phyloP scores from a whole-genome alignment of 2,329 filamentous ascomycete genomes.

The Ophiobolus disseminans region DNA sequence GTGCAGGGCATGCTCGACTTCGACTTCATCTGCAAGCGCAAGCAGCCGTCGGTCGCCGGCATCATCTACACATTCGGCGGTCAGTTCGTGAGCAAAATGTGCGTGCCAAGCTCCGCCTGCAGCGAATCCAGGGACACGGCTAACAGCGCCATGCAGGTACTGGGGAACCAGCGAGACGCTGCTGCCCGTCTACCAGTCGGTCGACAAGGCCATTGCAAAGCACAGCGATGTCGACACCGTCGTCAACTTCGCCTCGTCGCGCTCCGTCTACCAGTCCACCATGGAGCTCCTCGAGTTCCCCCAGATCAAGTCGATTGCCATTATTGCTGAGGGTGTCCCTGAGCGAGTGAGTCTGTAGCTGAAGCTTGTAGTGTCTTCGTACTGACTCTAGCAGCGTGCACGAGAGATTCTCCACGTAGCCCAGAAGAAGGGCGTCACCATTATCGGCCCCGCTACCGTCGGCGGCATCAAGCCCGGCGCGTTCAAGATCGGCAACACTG shows the following conservation, averaged over 20 bases:
- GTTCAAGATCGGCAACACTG: slow-evolving; percentile 99
- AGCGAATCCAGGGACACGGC: slow-evolving; percentile 13
- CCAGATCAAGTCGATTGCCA: slow-evolving; percentile 98
- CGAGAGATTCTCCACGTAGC: slow-evolving; percentile 97
- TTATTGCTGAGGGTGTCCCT: slow-evolving; percentile 98
- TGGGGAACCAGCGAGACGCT: slow-evolving; percentile 99
- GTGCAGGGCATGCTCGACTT: slow-evolving; percentile 82
- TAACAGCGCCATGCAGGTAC: slow-evolving; percentile 65
- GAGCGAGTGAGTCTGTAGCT: slow-evolving; percentile 76
- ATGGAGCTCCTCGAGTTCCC: slow-evolving; percentile 98
- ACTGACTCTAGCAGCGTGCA: slow-evolving; percentile 70
- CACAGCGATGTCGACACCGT: slow-evolving; percentile 96
- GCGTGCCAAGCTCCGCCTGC: slow-evolving; percentile 41
- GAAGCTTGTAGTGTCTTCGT: background rate
- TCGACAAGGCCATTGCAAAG: slow-evolving; percentile 91
- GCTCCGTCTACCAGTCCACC: slow-evolving; percentile 97
- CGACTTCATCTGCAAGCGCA: slow-evolving; percentile 99
- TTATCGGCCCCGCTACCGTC: slow-evolving; percentile 97
- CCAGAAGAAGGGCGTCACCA: slow-evolving; percentile 98
- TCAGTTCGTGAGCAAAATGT: slow-evolving; percentile 99
- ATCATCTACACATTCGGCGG: slow-evolving; percentile 99
- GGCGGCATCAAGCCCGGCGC: slow-evolving; percentile 99
- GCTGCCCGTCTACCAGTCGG: slow-evolving; percentile 95
- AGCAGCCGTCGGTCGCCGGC: slow-evolving; percentile 93
- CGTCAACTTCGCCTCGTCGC: slow-evolving; percentile 99